Conservation (phyloP, 139 green algal species). For the Deuterostichococcus epilithicus region DNA sequence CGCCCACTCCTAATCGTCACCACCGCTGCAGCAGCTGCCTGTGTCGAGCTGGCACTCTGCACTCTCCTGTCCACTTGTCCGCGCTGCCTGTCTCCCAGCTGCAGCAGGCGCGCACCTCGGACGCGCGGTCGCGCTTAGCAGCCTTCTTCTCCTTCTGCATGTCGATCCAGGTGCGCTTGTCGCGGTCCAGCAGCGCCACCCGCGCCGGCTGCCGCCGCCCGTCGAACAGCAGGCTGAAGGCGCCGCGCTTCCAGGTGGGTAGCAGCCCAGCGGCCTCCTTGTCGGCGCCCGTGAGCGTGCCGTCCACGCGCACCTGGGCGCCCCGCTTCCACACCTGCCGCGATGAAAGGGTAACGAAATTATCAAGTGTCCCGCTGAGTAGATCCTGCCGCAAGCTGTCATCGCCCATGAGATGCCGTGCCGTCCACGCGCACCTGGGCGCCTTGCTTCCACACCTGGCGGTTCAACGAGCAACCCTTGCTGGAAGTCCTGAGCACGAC, state of each 20-base stretch:
- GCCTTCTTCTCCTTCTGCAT: slow-evolving; percentile 46
- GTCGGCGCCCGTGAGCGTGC: slow-evolving; percentile 69
- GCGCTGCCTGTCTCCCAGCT: not conserved
- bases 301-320: slow-evolving; percentile 59
- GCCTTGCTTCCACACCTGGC: too few relatives aligned
- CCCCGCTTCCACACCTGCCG: slow-evolving; percentile 40
- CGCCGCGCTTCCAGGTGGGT: slow-evolving; percentile 70
- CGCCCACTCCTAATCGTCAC: too few relatives aligned
- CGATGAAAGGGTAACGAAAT: slow-evolving; percentile 11
- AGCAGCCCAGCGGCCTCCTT: slow-evolving; percentile 40
- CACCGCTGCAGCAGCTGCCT: too few relatives aligned
- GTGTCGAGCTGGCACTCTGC: too few relatives aligned
- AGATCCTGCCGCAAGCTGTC: too few relatives aligned
- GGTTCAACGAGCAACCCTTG: too few relatives aligned
- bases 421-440: too few relatives aligned
- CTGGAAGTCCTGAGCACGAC: too few relatives aligned
- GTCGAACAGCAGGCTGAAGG: slow-evolving; percentile 76
- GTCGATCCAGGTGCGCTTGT: slow-evolving; percentile 51
- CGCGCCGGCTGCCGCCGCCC: slow-evolving; percentile 18
- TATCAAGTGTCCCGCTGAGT: too few relatives aligned
- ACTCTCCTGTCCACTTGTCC: not conserved
- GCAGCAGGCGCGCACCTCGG: slow-evolving; percentile 22
- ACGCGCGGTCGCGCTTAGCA: slow-evolving; percentile 21
- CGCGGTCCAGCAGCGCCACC: slow-evolving; percentile 56
- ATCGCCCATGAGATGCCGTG: too few relatives aligned